These are phyloP conservation scores for Strigomonas culicis DNA, from an alignment of 208 protist genomes.

Conservation along the genomic window DNA sequence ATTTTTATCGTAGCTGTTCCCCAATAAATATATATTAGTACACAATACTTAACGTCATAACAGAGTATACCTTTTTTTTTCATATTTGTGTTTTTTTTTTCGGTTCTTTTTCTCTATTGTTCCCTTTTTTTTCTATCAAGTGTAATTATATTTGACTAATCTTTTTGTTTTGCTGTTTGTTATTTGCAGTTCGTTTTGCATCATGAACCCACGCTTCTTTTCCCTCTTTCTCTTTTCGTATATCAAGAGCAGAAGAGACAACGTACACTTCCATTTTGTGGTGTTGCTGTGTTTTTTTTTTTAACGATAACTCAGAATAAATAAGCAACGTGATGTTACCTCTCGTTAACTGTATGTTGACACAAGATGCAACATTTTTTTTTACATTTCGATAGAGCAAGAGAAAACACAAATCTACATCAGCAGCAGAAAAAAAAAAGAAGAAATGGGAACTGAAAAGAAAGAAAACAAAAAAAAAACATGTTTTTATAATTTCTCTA, in stretches of 20 bases:
- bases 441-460: no score
- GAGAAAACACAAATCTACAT: not conserved
- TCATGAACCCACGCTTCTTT: constrained; percentile 10
- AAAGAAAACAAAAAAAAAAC: no score
- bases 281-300: constrained; percentile 9
- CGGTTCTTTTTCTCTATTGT: not conserved
- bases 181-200: not conserved
- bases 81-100: constrained; percentile 14
- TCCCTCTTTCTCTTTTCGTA: constrained; percentile 3
- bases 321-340: no score
- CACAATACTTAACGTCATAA: not conserved
- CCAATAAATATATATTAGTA: not conserved
- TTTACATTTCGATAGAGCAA: not conserved
- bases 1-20: constrained; percentile 7
- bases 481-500: constrained; percentile 9
- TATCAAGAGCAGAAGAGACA: no score
- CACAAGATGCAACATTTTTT: constrained; percentile 5
- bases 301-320: no score
- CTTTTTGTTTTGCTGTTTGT: constrained; percentile 11
- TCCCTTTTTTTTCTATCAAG: constrained; percentile 8
- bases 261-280: constrained; percentile 2
- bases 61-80: not conserved
- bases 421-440: no score
- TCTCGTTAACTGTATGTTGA: no score
- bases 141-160: constrained; percentile 3